Percentiles rank a stretch among this genome's conserved stretches.
Conservation (phyloP, 176 grass and related monocot species). For the Poa annua region DNA sequence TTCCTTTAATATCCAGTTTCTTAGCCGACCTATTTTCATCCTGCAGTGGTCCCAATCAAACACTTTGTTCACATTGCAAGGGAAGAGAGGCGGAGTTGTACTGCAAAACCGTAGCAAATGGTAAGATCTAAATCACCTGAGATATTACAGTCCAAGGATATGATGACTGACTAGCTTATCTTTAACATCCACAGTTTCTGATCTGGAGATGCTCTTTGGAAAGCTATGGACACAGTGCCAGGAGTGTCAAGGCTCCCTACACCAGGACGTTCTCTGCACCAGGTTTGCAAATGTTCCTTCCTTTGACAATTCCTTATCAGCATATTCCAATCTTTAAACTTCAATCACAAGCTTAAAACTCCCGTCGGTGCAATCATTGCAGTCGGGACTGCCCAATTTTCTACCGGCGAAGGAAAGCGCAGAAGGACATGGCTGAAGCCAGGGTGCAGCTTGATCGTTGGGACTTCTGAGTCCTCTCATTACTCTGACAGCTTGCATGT, state of each 20-base stretch:
- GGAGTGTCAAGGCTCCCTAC: constrained; percentile 97
- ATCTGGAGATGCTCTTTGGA: constrained; percentile 90
- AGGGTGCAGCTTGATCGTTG: constrained; percentile 88
- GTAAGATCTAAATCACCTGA: constrained; percentile 42
- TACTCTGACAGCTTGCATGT: background rate
- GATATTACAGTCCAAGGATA: background rate
- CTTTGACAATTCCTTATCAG: background rate
- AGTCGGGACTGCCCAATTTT: constrained; percentile 99
- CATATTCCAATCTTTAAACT: background rate
- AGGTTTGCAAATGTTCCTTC: constrained; percentile 50
- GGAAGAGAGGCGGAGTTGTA: constrained; percentile 98
- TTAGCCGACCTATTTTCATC: constrained; percentile 23
- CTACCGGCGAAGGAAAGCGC: constrained; percentile 90
- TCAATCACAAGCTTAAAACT: background rate
- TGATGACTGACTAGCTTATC: constrained; percentile 18
- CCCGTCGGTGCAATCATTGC: background rate
- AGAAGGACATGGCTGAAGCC: constrained; percentile 99
- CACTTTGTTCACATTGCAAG: constrained; percentile 93
- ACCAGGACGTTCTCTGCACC: constrained; percentile 97
- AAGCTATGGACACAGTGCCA: constrained; percentile 97
- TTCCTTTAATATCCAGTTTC: background rate
- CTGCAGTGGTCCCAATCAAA: constrained; percentile 70
- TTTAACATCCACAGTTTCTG: constrained; percentile 59
- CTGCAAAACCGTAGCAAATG: constrained; percentile 91
- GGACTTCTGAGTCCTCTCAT: constrained; percentile 67